Evolutionary conservation across 2,329 filamentous ascomycete species (phyloP).

Genomic region (Colletotrichum lentis): DNA sequence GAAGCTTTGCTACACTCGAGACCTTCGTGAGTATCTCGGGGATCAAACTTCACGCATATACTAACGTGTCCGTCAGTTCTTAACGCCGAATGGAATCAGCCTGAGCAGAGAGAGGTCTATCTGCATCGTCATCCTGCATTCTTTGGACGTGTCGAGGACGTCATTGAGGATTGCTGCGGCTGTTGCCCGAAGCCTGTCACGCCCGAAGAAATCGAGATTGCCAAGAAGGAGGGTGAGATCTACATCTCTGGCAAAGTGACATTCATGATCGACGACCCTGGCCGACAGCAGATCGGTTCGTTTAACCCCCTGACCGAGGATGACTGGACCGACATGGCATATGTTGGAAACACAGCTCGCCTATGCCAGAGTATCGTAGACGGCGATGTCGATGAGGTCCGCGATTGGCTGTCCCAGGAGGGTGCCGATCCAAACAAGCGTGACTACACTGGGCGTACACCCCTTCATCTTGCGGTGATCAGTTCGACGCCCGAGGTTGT

Average conservation of each 20-base stretch:
- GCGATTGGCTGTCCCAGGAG: constrained; percentile 74
- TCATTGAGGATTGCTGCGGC: constrained; percentile 83
- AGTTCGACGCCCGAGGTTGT: constrained; percentile 75
- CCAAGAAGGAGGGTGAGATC: constrained; percentile 75
- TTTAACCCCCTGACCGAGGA: constrained; percentile 84
- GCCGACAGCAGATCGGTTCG: constrained; percentile 73
- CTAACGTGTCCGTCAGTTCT: constrained; percentile 56
- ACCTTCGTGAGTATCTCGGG: constrained; percentile 61
- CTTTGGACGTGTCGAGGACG: constrained; percentile 77
- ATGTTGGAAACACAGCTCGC: constrained; percentile 78
- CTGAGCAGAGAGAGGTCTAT: constrained; percentile 76
- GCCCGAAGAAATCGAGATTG: constrained; percentile 74
- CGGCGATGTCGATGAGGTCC: constrained; percentile 72
- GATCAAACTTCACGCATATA: not conserved
- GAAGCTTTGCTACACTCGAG: constrained; percentile 81
- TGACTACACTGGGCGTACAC: constrained; percentile 81
- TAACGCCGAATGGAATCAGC: constrained; percentile 87
- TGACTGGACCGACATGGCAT: constrained; percentile 93
- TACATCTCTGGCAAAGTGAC: constrained; percentile 77
- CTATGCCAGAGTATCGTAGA: constrained; percentile 86
- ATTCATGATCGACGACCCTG: constrained; percentile 83
- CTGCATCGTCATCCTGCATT: constrained; percentile 87
- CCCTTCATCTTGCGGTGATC: constrained; percentile 78
- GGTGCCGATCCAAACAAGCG: constrained; percentile 75
- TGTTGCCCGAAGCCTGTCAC: constrained; percentile 75